Conservation (phyloP, 495 filamentous ascomycete species). For the Hamigera avellanea region DNA sequence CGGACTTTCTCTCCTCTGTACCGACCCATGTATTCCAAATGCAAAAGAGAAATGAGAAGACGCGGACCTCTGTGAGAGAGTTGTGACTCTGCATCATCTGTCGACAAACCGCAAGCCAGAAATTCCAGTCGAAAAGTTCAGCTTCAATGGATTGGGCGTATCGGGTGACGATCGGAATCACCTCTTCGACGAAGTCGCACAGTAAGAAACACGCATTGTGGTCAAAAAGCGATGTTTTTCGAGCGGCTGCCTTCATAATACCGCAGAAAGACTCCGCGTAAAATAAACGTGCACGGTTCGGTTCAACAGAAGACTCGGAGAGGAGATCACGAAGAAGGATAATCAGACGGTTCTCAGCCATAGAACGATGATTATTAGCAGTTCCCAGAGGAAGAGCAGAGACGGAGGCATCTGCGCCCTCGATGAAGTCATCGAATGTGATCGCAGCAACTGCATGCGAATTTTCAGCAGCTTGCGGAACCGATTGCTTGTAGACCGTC, state of each 20-base stretch:
- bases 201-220: slow-evolving; percentile 84
- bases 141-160: slow-evolving; percentile 39
- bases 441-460: slow-evolving; percentile 46
- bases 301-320: slow-evolving; percentile 48
- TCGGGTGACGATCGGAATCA: slow-evolving; percentile 46
- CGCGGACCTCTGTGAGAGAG: slow-evolving; percentile 83
- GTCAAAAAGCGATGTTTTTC: slow-evolving; percentile 71
- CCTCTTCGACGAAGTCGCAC: slow-evolving; percentile 87
- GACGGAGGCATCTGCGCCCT: slow-evolving; percentile 56
- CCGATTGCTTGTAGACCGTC: slow-evolving; percentile 62
- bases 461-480: slow-evolving; percentile 39
- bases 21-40: slow-evolving; percentile 65
- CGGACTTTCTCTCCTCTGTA: slow-evolving; percentile 56
- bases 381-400: slow-evolving; percentile 53
- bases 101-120: slow-evolving; percentile 79
- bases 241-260: slow-evolving; percentile 60
- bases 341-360: slow-evolving; percentile 87
- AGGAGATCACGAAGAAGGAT: slow-evolving; percentile 81
- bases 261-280: slow-evolving; percentile 72
- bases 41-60: slow-evolving; percentile 76
- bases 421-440: slow-evolving; percentile 68
- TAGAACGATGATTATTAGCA: slow-evolving; percentile 61
- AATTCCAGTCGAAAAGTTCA: slow-evolving; percentile 61
- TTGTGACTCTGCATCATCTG: slow-evolving; percentile 83
- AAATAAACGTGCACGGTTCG: slow-evolving; percentile 46